A percentile compares a stretch with the other conserved stretches of the same genome.
Evolutionary conservation across 208 protist species (phyloP).

Genomic region (Histomonas meleagridis): DNA sequence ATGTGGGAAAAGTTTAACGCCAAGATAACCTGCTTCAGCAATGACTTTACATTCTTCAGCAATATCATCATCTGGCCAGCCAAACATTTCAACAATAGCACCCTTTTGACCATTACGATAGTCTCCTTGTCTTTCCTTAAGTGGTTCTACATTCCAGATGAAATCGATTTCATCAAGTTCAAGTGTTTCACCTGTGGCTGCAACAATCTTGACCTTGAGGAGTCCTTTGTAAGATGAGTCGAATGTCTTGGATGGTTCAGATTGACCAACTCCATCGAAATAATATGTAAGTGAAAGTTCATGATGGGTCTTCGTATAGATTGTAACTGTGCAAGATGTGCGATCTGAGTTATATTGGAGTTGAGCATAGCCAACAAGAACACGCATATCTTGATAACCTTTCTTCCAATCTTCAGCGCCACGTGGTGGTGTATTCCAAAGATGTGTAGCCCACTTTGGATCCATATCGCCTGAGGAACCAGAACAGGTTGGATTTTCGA

Average conservation of each 20-base stretch:
- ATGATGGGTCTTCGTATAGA: neutral
- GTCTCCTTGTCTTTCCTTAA: constrained; percentile 43
- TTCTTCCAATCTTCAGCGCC: constrained; percentile 4
- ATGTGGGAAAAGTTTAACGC: constrained; percentile 56
- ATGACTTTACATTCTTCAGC: neutral
- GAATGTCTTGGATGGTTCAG: neutral
- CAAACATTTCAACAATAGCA: constrained; percentile 58
- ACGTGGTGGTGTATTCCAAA: constrained; percentile 41
- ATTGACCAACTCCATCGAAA: constrained; percentile 50
- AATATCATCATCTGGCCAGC: constrained; percentile 46
- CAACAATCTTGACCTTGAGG: constrained; percentile 38
- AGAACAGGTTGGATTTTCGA: neutral
- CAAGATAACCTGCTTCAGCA: neutral
- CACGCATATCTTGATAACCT: constrained; percentile 47
- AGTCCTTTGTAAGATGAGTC: neutral
- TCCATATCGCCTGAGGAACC: neutral
- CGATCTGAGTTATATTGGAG: constrained; percentile 38
- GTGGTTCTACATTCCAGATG: constrained; percentile 46
- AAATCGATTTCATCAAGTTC: constrained; percentile 49
- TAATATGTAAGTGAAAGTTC: constrained; percentile 41
- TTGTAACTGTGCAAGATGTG: constrained; percentile 11
- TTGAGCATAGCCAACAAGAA: constrained; percentile 44
- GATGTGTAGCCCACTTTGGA: neutral
- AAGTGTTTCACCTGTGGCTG: constrained; percentile 34
- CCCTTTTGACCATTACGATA: constrained; percentile 58